phyloP scores from a whole-genome alignment of 1,284 basidiomycete genomes.

The Singerocomus rubriflavus region DNA sequence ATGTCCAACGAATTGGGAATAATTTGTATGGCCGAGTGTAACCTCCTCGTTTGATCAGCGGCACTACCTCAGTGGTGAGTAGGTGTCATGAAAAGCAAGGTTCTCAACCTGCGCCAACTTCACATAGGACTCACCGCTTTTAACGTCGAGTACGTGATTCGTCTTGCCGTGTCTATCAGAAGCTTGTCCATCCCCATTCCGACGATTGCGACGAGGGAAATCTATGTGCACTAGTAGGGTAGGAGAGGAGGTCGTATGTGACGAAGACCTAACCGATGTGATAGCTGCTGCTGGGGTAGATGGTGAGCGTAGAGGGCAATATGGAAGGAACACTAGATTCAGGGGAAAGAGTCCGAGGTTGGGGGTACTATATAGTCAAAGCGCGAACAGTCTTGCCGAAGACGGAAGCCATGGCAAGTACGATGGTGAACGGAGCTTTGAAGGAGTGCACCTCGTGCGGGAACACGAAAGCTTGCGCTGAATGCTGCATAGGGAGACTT shows the following conservation, averaged over 20 bases:
- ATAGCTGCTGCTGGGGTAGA: background rate
- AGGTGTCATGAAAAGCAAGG: too few relatives aligned
- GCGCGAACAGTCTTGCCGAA: background rate
- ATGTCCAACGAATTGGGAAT: background rate
- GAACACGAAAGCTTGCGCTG: background rate
- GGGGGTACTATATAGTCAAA: background rate
- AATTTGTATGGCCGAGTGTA: background rate
- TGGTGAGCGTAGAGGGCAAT: background rate
- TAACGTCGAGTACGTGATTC: too few relatives aligned
- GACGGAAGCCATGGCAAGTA: background rate
- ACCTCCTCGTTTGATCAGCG: too few relatives aligned
- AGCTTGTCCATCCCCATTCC: background rate
- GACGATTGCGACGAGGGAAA: too few relatives aligned
- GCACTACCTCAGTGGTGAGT: too few relatives aligned
- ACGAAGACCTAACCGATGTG: slow-evolving; percentile 1
- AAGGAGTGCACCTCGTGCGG: background rate
- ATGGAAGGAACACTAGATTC: background rate
- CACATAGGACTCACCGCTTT: too few relatives aligned
- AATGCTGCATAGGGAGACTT: background rate
- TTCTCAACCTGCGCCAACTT: too few relatives aligned
- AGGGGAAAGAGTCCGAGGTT: background rate
- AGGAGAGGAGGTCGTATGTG: background rate
- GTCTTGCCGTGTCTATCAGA: too few relatives aligned
- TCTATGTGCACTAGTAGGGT: background rate
- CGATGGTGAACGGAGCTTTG: background rate